Base-by-base conservation (phyloP, 106 monocot genomes). In the Acorus gramineus region DNA sequence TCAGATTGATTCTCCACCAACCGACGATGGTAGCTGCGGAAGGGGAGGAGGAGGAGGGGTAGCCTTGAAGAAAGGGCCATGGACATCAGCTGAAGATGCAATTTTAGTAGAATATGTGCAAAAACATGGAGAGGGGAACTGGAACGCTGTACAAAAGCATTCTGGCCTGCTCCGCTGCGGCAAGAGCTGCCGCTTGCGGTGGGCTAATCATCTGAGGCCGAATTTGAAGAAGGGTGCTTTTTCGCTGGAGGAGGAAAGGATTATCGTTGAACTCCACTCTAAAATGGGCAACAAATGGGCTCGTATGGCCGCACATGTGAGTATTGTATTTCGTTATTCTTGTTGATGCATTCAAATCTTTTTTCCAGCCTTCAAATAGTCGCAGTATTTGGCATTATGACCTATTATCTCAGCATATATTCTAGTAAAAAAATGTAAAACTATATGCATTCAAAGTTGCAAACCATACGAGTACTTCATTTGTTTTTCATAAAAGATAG, bases 181-280 rank as follows among this genome's bases (percentile, higher is more conserved):
- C 56, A 90, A 90, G 60, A 90, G 89, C 63, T 90, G 89, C 58
- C 77, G 89, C 2, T 78, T 90, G 14, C 74, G 89, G 28, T 90
- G 89, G 89, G 80, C 85, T 51, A 90, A 90, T 70, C 89, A 90
- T 71, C 82, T 90, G 11, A 77, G 82, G 50, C 89, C 89, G 14
- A 73, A 85, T 61, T 54, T 90, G 6, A 85, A 76, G 68, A 90
- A 90, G 62, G 85, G 82, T 28, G 71, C 89, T 12, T 80, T 90
- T 47, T 69, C 82, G 47, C 13, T 66, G 42, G 82, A 85, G 11
- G 89, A 90, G 63, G 85, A 85, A 59, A 11, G 71, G 6, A 11
- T 66, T 12, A 82, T 90, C 55, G 66, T 85, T 42, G 63, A 75
- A 54, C 82, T 90, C 12, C 89, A 89, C 72, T 47, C 72, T 60